These are phyloP conservation scores for Malus hybrid DNA, from an alignment of 331 rosid genomes.

Conservation along the genomic window DNA sequence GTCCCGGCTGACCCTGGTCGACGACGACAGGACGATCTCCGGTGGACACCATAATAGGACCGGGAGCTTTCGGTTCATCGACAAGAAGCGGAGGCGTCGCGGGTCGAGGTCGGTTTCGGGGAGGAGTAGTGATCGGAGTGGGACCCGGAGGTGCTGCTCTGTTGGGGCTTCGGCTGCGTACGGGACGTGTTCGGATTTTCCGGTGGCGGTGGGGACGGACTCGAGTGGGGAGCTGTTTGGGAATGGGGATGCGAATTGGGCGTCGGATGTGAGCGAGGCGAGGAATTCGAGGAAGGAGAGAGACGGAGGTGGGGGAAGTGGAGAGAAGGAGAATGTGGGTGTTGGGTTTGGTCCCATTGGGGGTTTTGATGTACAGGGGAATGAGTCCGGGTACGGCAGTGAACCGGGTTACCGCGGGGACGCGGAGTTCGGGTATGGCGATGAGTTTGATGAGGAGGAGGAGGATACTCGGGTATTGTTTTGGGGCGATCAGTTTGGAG, in stretches of 20 bases:
- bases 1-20: slow-evolving; percentile 48
- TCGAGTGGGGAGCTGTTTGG: slow-evolving; percentile 94
- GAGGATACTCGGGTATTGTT: slow-evolving; percentile 64
- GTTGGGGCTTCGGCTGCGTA: slow-evolving; percentile 89
- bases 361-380: slow-evolving; percentile 61
- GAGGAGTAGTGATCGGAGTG: slow-evolving; percentile 94
- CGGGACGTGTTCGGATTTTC: slow-evolving; percentile 93
- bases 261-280: slow-evolving; percentile 90
- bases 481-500: slow-evolving; percentile 72
- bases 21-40: slow-evolving; percentile 44
- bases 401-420: slow-evolving; percentile 98
- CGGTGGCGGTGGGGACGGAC: slow-evolving; percentile 87
- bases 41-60: slow-evolving; percentile 10
- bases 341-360: slow-evolving; percentile 59
- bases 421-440: slow-evolving; percentile 94
- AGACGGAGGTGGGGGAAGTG: slow-evolving; percentile 44
- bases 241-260: slow-evolving; percentile 84
- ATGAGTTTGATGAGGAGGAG: slow-evolving; percentile 93
- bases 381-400: slow-evolving; percentile 89
- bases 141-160: slow-evolving; percentile 82
- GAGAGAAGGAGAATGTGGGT: slow-evolving; percentile 66
- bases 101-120: slow-evolving; percentile 95
- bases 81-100: slow-evolving; percentile 71
- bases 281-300: slow-evolving; percentile 69
- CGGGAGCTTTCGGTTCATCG: slow-evolving; percentile 47